Evolutionary conservation across 1,284 basidiomycete genomes (phyloP).

Genomic region (Takashimella koratensis): DNA sequence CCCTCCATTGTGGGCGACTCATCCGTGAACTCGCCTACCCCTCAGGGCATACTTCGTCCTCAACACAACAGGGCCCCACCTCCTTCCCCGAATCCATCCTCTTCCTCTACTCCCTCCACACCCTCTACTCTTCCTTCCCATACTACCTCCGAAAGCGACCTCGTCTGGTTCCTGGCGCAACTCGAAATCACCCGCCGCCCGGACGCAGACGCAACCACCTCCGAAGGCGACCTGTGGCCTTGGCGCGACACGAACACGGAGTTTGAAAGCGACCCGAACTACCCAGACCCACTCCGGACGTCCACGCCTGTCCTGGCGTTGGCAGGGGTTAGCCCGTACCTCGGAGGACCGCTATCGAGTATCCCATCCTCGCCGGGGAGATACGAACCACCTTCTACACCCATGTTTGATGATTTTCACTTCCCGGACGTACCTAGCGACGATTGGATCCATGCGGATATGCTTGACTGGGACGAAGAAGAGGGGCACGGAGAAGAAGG

Average conservation of each 20-base stretch:
- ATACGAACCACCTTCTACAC: too few species aligned
- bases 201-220: not conserved
- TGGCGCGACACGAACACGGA: too few species aligned
- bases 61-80: not conserved
- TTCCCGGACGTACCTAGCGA: not conserved
- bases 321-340: too few species aligned
- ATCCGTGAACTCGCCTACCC: not conserved
- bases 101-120: not conserved
- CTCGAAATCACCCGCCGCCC: not conserved
- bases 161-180: not conserved
- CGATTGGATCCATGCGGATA: not conserved
- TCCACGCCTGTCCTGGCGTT: too few species aligned
- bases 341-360: too few species aligned
- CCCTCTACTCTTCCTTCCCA: not conserved
- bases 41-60: not conserved
- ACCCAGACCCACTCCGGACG: too few species aligned
- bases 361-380: too few species aligned
- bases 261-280: too few species aligned
- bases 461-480: not conserved
- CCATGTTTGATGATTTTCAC: not conserved
- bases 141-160: not conserved
- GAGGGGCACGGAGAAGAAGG: not conserved
- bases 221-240: not conserved
- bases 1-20: not conserved
- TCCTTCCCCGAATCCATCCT: not conserved